Evolutionary conservation across 1,284 basidiomycete species (phyloP).

Genomic region (Ustilago cynodontis): DNA sequence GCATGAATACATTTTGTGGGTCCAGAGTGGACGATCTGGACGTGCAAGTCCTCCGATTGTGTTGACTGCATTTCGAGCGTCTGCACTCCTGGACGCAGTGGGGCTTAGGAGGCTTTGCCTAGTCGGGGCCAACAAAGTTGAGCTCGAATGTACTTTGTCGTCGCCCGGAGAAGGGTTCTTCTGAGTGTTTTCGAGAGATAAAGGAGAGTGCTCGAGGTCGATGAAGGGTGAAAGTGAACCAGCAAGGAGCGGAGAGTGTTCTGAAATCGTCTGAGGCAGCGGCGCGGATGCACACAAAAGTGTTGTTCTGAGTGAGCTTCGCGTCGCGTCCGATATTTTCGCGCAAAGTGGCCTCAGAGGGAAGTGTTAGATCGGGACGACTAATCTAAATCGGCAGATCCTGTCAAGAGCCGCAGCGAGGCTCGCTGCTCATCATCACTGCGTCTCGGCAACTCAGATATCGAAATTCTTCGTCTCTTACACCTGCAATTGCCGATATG

Average conservation of each 20-base stretch:
- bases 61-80: slow-evolving; percentile 44
- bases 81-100: slow-evolving; percentile 29
- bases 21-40: slow-evolving; percentile 65
- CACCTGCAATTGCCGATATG: no score
- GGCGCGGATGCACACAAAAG: slow-evolving; percentile 5
- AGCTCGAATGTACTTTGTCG: not conserved
- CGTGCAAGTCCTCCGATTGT: slow-evolving; percentile 48
- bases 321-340: slow-evolving; percentile 30
- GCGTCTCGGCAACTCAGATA: no score
- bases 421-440: no score
- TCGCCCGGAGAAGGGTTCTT: not conserved
- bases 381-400: not conserved
- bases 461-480: no score
- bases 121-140: not conserved
- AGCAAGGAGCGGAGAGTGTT: no score
- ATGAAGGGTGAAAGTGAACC: no score
- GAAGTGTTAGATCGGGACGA: not conserved
- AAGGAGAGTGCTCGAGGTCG: not conserved
- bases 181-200: not conserved
- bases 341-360: slow-evolving; percentile 5
- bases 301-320: slow-evolving; percentile 26
- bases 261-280: no score
- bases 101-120: not conserved
- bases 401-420: not conserved
- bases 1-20: slow-evolving; percentile 56